Percentiles rank a stretch among this genome's conserved stretches.
These are phyloP conservation scores for Nannizziopsis barbatae DNA, from an alignment of 2,329 filamentous ascomycete genomes.

Conservation along the genomic window DNA sequence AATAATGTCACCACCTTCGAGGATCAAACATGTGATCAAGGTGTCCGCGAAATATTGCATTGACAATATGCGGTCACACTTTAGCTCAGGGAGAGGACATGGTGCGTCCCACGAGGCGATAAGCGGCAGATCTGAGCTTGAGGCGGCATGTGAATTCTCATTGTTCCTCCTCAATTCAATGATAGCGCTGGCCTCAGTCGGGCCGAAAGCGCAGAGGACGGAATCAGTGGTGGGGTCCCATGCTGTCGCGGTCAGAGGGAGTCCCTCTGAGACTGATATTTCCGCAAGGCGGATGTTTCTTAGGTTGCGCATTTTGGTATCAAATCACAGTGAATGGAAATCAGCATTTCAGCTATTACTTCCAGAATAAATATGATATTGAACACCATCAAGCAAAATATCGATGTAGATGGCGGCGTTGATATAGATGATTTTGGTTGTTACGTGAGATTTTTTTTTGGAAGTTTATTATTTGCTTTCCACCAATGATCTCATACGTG, in stretches of 20 bases:
- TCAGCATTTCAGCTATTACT: not conserved
- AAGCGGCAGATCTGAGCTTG: slow-evolving; percentile 34
- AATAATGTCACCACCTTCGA: slow-evolving; percentile 84
- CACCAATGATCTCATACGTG: slow-evolving; percentile 22
- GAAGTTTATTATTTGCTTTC: slow-evolving; percentile 4
- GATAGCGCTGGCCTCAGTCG: slow-evolving; percentile 54
- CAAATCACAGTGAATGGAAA: not conserved
- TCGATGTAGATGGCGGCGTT: not conserved
- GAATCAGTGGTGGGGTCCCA: slow-evolving; percentile 76
- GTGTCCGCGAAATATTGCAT: slow-evolving; percentile 80
- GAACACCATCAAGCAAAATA: not conserved
- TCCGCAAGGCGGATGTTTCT: slow-evolving; percentile 61
- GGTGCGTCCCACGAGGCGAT: slow-evolving; percentile 85
- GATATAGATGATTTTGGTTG: not conserved
- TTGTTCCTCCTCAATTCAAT: slow-evolving; percentile 58
- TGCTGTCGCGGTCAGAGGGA: slow-evolving; percentile 61
- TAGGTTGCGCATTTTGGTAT: slow-evolving; percentile 66
- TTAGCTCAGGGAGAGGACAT: slow-evolving; percentile 63
- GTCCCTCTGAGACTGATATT: slow-evolving; percentile 49
- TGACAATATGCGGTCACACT: slow-evolving; percentile 62
- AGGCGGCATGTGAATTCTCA: slow-evolving; percentile 29
- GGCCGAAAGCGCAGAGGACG: slow-evolving; percentile 74
- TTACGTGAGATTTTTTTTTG: not conserved
- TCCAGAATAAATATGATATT: too few relatives aligned
- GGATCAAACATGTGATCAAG: slow-evolving; percentile 64